A percentile compares a stretch with the other conserved stretches of the same genome.
These are phyloP conservation scores for Pseudognaphalium luteoalbum DNA, from an alignment of 129 eudicot genomes.

Conservation along the genomic window DNA sequence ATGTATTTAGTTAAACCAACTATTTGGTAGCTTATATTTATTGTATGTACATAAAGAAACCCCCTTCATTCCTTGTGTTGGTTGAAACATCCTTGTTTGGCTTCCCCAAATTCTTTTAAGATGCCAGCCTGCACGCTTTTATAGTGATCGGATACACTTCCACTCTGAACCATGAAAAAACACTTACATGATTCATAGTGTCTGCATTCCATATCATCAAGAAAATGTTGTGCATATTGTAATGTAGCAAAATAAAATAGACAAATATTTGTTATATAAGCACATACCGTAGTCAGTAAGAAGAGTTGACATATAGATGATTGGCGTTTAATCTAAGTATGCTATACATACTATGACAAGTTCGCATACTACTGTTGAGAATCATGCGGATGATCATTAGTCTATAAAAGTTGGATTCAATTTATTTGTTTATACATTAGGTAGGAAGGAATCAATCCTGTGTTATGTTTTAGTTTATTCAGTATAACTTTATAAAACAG, in stretches of 20 bases:
- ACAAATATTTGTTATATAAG: background rate
- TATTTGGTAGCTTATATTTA: constrained; percentile 16
- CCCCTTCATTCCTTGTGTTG: constrained; percentile 23
- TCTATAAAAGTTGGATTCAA: background rate
- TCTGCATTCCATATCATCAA: background rate
- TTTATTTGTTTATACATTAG: background rate
- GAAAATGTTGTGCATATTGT: background rate
- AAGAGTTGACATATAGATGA: background rate
- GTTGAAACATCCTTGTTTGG: constrained; percentile 32
- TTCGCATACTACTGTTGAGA: no score
- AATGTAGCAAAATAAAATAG: background rate
- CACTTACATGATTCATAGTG: background rate
- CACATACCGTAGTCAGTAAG: background rate
- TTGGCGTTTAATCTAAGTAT: no score
- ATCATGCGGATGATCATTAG: background rate
- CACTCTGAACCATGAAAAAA: background rate
- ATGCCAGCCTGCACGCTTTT: constrained; percentile 9
- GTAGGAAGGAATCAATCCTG: background rate
- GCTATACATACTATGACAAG: no score
- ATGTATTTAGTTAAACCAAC: constrained; percentile 31
- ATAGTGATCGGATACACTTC: background rate
- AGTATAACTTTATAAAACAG: background rate
- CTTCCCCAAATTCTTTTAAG: constrained; percentile 11
- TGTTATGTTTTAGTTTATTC: no score
- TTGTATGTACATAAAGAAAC: background rate